Evolutionary conservation across 2,329 filamentous ascomycete genomes (phyloP).

Genomic region (Aspergillus aculeatus): DNA sequence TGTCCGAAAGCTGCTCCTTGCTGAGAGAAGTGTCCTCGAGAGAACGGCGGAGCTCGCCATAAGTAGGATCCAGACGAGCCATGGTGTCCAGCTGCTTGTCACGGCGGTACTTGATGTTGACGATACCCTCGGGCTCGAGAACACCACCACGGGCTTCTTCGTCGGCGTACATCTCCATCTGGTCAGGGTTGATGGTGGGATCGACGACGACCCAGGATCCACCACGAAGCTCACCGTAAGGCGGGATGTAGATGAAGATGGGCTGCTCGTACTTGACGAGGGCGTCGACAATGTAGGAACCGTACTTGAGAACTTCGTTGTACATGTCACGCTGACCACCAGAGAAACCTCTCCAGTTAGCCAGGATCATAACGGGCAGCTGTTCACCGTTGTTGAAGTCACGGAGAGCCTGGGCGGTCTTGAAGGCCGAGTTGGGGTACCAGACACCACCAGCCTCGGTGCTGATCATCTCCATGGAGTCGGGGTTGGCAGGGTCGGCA

Average conservation of each 20-base stretch:
- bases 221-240: slow-evolving; percentile 93
- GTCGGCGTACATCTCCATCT: slow-evolving; percentile 99
- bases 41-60: slow-evolving; percentile 79
- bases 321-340: slow-evolving; percentile 99
- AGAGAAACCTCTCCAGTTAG: slow-evolving; percentile 99
- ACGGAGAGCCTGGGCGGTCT: slow-evolving; percentile 97
- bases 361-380: slow-evolving; percentile 96
- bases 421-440: slow-evolving; percentile 99
- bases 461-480: slow-evolving; percentile 92
- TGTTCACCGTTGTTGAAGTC: slow-evolving; percentile 99
- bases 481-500: slow-evolving; percentile 94
- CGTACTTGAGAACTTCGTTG: slow-evolving; percentile 99
- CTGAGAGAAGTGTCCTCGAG: slow-evolving; percentile 66
- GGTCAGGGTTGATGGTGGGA: slow-evolving; percentile 92
- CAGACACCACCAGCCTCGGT: slow-evolving; percentile 98
- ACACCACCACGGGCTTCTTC: slow-evolving; percentile 94
- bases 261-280: slow-evolving; percentile 98
- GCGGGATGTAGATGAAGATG: slow-evolving; percentile 98
- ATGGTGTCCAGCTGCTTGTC: slow-evolving; percentile 98
- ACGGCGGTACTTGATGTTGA: slow-evolving; percentile 97
- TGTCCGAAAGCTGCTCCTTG: slow-evolving; percentile 69
- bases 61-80: slow-evolving; percentile 84
- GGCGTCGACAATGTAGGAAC: slow-evolving; percentile 97
- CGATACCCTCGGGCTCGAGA: slow-evolving; percentile 94
- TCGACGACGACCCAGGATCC: slow-evolving; percentile 99